phyloP scores from a whole-genome alignment of 371 early-diverging fungal species.

The Apophysomyces variabilis region DNA sequence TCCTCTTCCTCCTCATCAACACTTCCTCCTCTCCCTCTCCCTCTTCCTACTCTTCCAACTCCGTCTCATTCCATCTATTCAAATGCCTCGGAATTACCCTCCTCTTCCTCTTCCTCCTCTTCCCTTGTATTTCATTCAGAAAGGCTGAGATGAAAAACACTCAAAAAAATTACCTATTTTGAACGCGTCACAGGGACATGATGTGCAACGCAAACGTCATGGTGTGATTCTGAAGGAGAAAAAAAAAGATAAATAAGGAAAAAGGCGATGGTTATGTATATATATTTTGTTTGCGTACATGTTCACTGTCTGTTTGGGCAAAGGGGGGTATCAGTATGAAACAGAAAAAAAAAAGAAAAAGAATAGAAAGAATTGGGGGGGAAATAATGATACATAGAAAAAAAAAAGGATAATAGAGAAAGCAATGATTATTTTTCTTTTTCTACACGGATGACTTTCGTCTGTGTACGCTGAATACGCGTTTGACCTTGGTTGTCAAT shows the following conservation, averaged over 20 bases:
- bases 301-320: not conserved
- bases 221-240: not conserved
- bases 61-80: not conserved
- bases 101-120: not conserved
- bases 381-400: slow-evolving; percentile 6
- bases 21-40: too few species aligned
- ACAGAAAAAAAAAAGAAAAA: not conserved
- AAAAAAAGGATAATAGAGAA: not conserved
- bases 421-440: not conserved
- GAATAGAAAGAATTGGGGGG: not conserved
- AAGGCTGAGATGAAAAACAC: not conserved
- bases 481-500: slow-evolving; percentile 3
- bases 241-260: not conserved
- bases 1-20: too few species aligned
- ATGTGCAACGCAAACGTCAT: slow-evolving; percentile 2
- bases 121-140: not conserved
- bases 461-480: slow-evolving; percentile 3
- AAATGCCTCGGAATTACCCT: not conserved
- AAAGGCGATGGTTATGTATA: not conserved
- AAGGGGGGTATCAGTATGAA: slow-evolving; percentile 3
- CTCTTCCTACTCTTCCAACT: too few species aligned
- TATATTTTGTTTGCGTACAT: not conserved
- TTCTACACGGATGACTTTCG: slow-evolving; percentile 7
- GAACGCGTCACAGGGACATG: not conserved
- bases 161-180: not conserved